phyloP scores from a whole-genome alignment of 23 red algal genomes.

The Chondrus crispus region DNA sequence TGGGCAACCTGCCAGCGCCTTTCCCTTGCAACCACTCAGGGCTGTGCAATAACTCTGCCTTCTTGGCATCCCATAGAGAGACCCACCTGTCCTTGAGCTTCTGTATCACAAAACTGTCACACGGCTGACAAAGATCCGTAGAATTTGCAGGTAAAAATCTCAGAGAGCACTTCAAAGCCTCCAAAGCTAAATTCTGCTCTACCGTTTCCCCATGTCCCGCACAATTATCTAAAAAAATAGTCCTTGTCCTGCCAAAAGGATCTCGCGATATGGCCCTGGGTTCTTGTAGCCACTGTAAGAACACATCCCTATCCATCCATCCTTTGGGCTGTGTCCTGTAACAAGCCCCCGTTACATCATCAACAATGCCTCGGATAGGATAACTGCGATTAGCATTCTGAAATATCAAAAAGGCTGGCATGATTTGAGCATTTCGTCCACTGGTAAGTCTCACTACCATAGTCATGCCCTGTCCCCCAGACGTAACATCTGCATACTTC shows the following conservation, averaged over 20 bases:
- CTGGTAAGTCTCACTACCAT: not conserved
- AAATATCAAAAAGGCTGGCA: not conserved
- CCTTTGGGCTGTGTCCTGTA: slow-evolving; percentile 1
- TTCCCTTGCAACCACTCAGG: not conserved
- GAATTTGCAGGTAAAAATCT: not conserved
- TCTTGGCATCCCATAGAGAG: not conserved
- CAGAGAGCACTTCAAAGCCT: not conserved
- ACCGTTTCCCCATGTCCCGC: not conserved
- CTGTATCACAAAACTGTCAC: not conserved
- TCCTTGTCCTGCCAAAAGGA: not conserved
- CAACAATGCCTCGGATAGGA: not conserved
- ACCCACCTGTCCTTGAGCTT: not conserved
- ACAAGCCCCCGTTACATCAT: not conserved
- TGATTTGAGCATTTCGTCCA: not conserved
- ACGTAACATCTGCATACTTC: slow-evolving; percentile 22
- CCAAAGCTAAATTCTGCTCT: not conserved
- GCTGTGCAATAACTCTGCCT: not conserved
- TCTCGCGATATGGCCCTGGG: not conserved
- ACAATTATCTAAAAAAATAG: not conserved
- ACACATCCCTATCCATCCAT: slow-evolving; percentile 8
- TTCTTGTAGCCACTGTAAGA: not conserved
- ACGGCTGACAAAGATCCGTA: not conserved
- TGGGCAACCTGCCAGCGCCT: no score
- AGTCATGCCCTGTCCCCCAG: not conserved
- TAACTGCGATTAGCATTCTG: not conserved